Conservation (phyloP, 2,329 filamentous ascomycete genomes). For the Exophiala lecanii-corni region DNA sequence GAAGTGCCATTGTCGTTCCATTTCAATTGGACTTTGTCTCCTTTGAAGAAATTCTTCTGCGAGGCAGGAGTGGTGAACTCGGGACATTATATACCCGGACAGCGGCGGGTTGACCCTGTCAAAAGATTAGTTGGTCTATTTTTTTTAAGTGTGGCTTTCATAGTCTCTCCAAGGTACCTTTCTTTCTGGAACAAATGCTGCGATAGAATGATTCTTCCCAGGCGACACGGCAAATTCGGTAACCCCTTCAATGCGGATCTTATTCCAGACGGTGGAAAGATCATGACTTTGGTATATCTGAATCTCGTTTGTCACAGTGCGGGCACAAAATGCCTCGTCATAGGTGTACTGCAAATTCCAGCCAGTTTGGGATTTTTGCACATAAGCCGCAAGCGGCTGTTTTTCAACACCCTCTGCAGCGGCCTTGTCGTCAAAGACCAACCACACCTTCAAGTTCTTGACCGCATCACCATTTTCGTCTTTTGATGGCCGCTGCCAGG, state of each 20-base stretch:
- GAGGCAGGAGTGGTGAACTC: conserved; percentile 78
- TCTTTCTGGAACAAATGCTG: conserved; percentile 90
- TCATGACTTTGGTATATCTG: conserved; percentile 93
- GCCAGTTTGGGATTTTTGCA: conserved; percentile 90
- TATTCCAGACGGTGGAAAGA: conserved; percentile 86
- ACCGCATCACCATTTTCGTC: conserved; percentile 88
- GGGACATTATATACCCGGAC: conserved; percentile 95
- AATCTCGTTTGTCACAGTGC: conserved; percentile 92
- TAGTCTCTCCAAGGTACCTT: conserved; percentile 57
- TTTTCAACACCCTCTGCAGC: conserved; percentile 61
- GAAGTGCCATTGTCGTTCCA: conserved; percentile 93
- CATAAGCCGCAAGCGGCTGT: conserved; percentile 74
- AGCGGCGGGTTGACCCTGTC: conserved; percentile 83
- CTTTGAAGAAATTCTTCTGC: conserved; percentile 99
- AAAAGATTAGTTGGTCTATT: conserved; percentile 4
- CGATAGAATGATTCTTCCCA: conserved; percentile 84
- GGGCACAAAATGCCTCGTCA: conserved; percentile 90
- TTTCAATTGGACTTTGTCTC: conserved; percentile 96
- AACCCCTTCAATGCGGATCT: conserved; percentile 86
- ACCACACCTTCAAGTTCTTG: conserved; percentile 98
- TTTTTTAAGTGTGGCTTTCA: too few species aligned
- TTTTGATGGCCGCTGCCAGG: conserved; percentile 90
- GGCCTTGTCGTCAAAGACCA: conserved; percentile 64
- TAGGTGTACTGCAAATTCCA: conserved; percentile 97
- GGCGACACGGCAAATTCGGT: conserved; percentile 84